These are phyloP conservation scores for Fusarium falciforme DNA, from an alignment of 2,329 filamentous ascomycete genomes.

Conservation along the genomic window DNA sequence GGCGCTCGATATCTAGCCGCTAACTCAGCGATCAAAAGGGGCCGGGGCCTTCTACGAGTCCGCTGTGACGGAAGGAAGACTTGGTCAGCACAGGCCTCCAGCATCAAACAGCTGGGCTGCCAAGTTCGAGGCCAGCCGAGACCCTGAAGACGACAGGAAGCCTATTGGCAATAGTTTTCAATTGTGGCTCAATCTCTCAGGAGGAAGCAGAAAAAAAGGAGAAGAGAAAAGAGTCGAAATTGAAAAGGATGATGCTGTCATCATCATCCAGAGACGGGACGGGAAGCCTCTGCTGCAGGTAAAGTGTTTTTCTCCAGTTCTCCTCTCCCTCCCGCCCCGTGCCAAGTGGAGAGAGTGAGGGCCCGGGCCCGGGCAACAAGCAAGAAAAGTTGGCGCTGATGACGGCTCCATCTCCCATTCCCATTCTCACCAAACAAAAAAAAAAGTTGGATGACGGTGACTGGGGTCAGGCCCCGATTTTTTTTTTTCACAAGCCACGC, in stretches of 20 bases:
- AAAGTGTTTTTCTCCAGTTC: constrained; percentile 32
- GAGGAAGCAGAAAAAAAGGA: constrained; percentile 1
- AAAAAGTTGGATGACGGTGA: background rate
- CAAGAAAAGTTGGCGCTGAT: constrained; percentile 27
- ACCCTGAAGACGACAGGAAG: constrained; percentile 10
- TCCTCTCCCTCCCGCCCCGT: background rate
- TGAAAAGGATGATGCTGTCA: constrained; percentile 7
- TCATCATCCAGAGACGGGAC: background rate
- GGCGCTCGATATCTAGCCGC: constrained; percentile 17
- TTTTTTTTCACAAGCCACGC: constrained; percentile 21
- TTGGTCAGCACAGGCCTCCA: constrained; percentile 2
- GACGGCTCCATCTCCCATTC: constrained; percentile 14
- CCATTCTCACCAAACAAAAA: background rate
- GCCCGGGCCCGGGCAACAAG: background rate
- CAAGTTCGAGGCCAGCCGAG: constrained; percentile 20
- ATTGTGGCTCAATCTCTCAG: background rate
- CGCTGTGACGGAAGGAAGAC: background rate
- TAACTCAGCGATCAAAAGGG: background rate
- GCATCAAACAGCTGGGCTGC: background rate
- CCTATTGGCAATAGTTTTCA: constrained; percentile 21
- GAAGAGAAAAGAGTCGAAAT: constrained; percentile 9
- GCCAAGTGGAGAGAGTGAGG: constrained; percentile 16
- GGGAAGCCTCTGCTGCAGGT: constrained; percentile 25
- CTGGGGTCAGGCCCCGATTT: background rate
- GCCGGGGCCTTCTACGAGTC: background rate